A percentile compares a stretch with the other conserved stretches of the same genome.
phyloP scores from a whole-genome alignment of 345 rosid species.

The Arabis hirsuta region DNA sequence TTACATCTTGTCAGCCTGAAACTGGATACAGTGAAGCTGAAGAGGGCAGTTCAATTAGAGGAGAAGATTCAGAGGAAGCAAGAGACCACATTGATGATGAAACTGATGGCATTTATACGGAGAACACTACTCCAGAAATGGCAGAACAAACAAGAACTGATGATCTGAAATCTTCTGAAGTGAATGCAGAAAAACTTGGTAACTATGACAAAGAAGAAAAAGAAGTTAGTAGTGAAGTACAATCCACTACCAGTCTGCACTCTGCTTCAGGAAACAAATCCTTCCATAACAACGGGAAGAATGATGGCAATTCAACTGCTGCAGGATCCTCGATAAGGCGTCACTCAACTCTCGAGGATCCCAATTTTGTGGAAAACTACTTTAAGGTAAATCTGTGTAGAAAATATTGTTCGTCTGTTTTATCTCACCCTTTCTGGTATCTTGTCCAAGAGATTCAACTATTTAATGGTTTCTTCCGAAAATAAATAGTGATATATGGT shows the following conservation, averaged over 20 bases:
- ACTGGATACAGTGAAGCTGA: conserved; percentile 49
- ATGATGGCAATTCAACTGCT: conserved; percentile 45
- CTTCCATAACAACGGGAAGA: conserved; percentile 37
- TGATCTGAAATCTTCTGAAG: conserved; percentile 42
- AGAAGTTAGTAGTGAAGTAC: conserved; percentile 39
- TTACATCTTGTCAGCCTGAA: conserved; percentile 43
- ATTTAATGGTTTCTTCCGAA: conserved; percentile 9
- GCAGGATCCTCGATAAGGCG: conserved; percentile 49
- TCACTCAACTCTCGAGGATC: conserved; percentile 81
- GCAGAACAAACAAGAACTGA: conserved; percentile 42
- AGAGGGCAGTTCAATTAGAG: conserved; percentile 43
- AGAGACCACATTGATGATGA: conserved; percentile 39
- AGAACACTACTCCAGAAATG: conserved; percentile 35
- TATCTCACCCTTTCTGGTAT: not conserved
- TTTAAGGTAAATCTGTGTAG: conserved; percentile 63
- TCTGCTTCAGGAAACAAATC: conserved; percentile 46
- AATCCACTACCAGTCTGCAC: conserved; percentile 39
- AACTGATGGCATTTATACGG: conserved; percentile 39
- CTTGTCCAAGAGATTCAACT: conserved; percentile 3
- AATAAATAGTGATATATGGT: conserved; percentile 10
- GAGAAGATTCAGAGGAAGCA: conserved; percentile 40
- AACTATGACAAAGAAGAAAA: conserved; percentile 42
- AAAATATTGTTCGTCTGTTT: conserved; percentile 7
- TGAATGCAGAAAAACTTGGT: conserved; percentile 42
- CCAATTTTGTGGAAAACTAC: conserved; percentile 91